These are phyloP conservation scores for Verticillium nubilum DNA, from an alignment of 2,329 filamentous ascomycete species.

Conservation along the genomic window DNA sequence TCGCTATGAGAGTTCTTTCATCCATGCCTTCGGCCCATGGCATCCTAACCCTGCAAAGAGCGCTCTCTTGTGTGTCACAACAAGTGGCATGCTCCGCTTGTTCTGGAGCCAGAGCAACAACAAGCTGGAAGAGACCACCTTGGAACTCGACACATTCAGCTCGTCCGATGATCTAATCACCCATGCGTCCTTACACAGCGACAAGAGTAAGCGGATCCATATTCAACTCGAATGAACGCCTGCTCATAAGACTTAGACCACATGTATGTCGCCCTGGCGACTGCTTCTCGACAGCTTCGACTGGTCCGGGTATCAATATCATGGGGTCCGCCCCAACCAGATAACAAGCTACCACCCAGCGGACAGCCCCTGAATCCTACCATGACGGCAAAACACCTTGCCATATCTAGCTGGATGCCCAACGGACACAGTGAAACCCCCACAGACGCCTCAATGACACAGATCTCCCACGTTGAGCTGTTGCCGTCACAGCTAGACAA, in stretches of 20 bases:
- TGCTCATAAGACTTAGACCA: conserved; percentile 9
- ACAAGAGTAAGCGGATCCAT: conserved; percentile 53
- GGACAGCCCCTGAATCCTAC: conserved; percentile 43
- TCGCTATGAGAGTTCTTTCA: conserved; percentile 61
- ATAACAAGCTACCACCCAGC: conserved; percentile 45
- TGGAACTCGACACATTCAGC: conserved; percentile 69
- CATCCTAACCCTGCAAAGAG: conserved; percentile 68
- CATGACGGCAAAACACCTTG: conserved; percentile 50
- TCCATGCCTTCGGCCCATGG: conserved; percentile 63
- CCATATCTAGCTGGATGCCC: conserved; percentile 52
- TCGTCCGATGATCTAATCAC: conserved; percentile 72
- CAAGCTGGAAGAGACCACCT: conserved; percentile 64
- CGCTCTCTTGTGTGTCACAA: conserved; percentile 71
- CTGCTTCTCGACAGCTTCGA: conserved; percentile 65
- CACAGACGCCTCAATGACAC: conserved; percentile 47
- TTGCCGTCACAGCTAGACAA: conserved; percentile 61
- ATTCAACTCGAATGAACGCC: not conserved
- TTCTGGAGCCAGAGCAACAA: conserved; percentile 71
- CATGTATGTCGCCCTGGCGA: conserved; percentile 48
- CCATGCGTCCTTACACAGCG: conserved; percentile 70
- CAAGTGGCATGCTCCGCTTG: conserved; percentile 67
- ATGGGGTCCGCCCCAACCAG: conserved; percentile 62
- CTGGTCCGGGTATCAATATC: conserved; percentile 68
- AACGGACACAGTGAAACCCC: conserved; percentile 35
- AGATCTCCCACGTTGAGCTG: conserved; percentile 71